Conservation (phyloP, 495 filamentous ascomycete genomes). For the Penicillium cataractarum region DNA sequence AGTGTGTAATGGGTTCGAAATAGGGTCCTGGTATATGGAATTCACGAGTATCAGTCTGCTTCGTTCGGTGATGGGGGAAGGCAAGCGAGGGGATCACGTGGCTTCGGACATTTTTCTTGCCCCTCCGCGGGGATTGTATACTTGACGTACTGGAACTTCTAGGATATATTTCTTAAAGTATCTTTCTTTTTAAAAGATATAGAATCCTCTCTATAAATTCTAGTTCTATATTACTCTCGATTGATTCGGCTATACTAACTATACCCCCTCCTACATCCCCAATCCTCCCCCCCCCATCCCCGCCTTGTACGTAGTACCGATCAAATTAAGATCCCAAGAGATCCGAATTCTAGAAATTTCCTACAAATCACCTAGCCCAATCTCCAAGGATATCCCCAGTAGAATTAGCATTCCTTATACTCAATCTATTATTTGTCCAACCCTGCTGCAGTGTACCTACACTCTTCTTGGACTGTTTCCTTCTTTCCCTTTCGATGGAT, state of each 20-base stretch:
- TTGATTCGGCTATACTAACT: not conserved
- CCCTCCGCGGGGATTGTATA: not conserved
- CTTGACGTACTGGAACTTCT: not conserved
- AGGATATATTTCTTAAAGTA: too few species aligned
- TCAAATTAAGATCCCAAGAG: not conserved
- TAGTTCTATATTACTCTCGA: not conserved
- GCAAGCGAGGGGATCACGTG: slow-evolving; percentile 11
- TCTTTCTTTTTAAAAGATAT: not conserved
- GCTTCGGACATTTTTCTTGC: not conserved
- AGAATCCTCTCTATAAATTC: not conserved
- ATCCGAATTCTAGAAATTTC: not conserved
- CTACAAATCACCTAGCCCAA: not conserved
- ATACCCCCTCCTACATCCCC: not conserved
- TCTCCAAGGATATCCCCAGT: not conserved
- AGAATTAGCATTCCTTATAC: too few species aligned
- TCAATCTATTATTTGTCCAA: too few species aligned
- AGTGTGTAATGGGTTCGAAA: not conserved
- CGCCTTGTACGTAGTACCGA: not conserved
- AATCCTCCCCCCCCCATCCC: not conserved
- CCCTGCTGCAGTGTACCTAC: not conserved
- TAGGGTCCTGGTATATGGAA: not conserved
- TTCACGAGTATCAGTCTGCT: not conserved
- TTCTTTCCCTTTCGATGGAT: not conserved
- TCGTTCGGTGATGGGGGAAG: not conserved
- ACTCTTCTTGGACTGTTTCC: not conserved